phyloP scores from a whole-genome alignment of 768 basidiomycete species.

The Arthromyces matolae region DNA sequence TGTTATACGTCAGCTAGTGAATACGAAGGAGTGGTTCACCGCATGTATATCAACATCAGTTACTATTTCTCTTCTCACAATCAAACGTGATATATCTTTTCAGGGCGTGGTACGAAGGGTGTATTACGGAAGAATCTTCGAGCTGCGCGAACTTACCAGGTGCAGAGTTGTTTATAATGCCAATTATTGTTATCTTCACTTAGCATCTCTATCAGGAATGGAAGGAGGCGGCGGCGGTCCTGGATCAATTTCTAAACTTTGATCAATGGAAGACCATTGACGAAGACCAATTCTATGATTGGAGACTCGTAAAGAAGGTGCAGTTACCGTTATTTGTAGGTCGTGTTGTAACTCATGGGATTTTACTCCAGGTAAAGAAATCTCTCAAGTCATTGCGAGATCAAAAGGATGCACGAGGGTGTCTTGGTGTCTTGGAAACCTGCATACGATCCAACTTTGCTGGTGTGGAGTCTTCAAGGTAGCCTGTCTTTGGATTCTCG shows the following conservation, averaged over 20 bases:
- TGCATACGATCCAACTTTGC: conserved; percentile 92
- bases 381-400: conserved; percentile 71
- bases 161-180: conserved; percentile 24
- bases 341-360: background rate
- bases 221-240: conserved; percentile 71
- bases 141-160: conserved; percentile 70
- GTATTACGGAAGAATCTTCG: conserved; percentile 71
- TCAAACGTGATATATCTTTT: background rate
- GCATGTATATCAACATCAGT: conserved; percentile 59
- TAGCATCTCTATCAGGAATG: conserved; percentile 62
- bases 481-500: background rate
- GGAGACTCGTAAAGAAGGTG: conserved; percentile 78
- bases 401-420: conserved; percentile 77
- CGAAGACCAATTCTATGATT: conserved; percentile 90
- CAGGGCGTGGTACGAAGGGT: conserved; percentile 87
- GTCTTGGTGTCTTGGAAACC: conserved; percentile 87
- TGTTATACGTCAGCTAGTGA: conserved; percentile 86
- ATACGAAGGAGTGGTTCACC: conserved; percentile 88
- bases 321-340: background rate
- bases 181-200: background rate
- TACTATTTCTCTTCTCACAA: background rate
- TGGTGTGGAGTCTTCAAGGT: conserved; percentile 83
- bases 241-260: conserved; percentile 84
- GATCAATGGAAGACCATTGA: conserved; percentile 88
- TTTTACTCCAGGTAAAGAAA: conserved; percentile 51